Conservation (phyloP, 2,329 filamentous ascomycete genomes). For the Diaporthe nobilis region DNA sequence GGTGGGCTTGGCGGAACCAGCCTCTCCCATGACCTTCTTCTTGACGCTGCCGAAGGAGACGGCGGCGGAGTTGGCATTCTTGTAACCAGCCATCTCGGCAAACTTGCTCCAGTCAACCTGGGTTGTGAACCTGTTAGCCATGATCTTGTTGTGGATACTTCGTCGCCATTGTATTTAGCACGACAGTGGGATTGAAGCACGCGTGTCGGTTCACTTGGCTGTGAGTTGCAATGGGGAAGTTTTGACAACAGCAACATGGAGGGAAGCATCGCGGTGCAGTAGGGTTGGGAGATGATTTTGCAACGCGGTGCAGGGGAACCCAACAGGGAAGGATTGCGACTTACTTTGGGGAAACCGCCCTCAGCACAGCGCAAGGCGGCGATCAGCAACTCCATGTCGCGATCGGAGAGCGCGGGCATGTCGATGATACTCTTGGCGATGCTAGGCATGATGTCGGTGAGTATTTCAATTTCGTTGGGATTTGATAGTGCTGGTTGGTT, state of each 20-base stretch:
- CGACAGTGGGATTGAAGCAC: no score
- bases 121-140: neutral
- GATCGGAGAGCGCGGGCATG: neutral
- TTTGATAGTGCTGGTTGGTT: neutral
- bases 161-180: no score
- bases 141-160: neutral
- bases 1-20: neutral
- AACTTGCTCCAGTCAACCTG: conserved; percentile 32
- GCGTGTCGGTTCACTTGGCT: no score
- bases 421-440: neutral
- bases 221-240: neutral
- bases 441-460: neutral
- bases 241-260: neutral
- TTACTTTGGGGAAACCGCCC: conserved; percentile 8
- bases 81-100: conserved; percentile 26
- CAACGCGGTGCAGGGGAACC: no score
- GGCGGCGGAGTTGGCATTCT: neutral
- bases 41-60: neutral
- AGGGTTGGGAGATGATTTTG: neutral
- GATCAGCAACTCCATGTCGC: conserved; percentile 26
- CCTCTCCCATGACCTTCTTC: conserved; percentile 21
- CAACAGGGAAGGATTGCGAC: neutral
- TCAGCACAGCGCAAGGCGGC: neutral
- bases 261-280: neutral
- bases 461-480: no score